Conservation (phyloP, 2,329 filamentous ascomycete species). For the Gyromitra esculenta region DNA sequence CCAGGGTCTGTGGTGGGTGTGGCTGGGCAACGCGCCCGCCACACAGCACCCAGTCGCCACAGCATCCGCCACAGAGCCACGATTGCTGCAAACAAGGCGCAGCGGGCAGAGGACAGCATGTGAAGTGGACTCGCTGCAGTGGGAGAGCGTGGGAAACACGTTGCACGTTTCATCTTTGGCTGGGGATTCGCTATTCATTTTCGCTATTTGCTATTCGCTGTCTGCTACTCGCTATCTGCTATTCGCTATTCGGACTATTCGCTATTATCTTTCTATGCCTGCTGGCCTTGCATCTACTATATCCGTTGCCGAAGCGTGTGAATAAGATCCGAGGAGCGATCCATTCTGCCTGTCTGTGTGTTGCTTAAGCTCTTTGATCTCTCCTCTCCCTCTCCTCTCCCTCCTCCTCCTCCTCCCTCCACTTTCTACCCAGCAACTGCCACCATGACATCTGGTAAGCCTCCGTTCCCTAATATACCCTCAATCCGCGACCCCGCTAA, state of each 20-base stretch:
- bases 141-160: background rate
- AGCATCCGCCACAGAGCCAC: background rate
- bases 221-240: no score
- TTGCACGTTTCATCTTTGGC: slow-evolving; percentile 3
- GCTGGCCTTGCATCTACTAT: background rate
- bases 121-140: background rate
- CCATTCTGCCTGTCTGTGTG: background rate
- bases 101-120: background rate
- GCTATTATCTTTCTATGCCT: background rate
- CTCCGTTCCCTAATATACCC: background rate
- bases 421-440: background rate
- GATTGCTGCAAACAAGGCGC: no score
- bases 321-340: background rate
- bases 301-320: background rate
- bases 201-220: no score
- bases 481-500: slow-evolving; percentile 8
- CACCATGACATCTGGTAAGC: slow-evolving; percentile 24
- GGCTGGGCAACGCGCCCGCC: background rate
- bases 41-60: background rate
- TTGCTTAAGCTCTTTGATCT: background rate
- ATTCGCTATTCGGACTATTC: no score
- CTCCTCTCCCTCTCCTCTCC: background rate
- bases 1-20: background rate
- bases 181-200: no score
- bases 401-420: background rate